Evolutionary conservation across 108 stramenopile genomes (phyloP).

Genomic region (Pseudonitzschia multiseries): DNA sequence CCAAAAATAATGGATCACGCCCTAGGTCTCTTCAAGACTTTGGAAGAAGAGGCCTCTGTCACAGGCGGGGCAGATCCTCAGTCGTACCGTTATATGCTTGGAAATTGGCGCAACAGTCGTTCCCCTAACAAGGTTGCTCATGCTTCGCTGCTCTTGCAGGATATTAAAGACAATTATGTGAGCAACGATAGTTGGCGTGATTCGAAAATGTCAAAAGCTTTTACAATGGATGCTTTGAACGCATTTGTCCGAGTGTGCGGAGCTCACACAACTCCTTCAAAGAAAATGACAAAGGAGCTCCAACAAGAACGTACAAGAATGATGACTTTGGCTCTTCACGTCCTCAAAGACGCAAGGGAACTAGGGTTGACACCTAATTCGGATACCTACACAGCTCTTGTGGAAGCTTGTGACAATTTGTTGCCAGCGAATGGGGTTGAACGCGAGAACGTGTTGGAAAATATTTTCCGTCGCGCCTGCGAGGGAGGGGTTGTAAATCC

Average conservation of each 20-base stretch:
- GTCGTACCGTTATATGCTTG: constrained; percentile 26
- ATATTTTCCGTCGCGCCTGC: constrained; percentile 65
- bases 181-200: background rate
- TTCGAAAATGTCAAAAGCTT: background rate
- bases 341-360: constrained; percentile 45
- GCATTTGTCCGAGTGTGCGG: constrained; percentile 65
- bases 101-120: constrained; percentile 30
- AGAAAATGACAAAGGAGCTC: constrained; percentile 16
- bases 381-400: constrained; percentile 54
- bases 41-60: constrained; percentile 18
- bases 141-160: constrained; percentile 8
- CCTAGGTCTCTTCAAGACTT: constrained; percentile 17
- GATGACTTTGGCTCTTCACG: constrained; percentile 44
- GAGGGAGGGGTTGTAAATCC: constrained; percentile 71
- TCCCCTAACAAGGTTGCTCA: constrained; percentile 20
- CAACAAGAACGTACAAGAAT: constrained; percentile 14
- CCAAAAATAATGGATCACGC: constrained; percentile 30
- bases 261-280: background rate
- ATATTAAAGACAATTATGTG: background rate
- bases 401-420: constrained; percentile 58
- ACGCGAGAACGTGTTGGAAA: constrained; percentile 57
- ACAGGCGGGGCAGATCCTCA: constrained; percentile 24
- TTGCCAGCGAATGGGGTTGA: constrained; percentile 41
- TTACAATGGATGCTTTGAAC: constrained; percentile 41
- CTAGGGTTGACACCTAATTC: constrained; percentile 51